Evolutionary conservation across 2,329 filamentous ascomycete genomes (phyloP), one percentile per base, ranked within the genome.

Genomic region (Trichophyton mentagrophytes): DNA sequence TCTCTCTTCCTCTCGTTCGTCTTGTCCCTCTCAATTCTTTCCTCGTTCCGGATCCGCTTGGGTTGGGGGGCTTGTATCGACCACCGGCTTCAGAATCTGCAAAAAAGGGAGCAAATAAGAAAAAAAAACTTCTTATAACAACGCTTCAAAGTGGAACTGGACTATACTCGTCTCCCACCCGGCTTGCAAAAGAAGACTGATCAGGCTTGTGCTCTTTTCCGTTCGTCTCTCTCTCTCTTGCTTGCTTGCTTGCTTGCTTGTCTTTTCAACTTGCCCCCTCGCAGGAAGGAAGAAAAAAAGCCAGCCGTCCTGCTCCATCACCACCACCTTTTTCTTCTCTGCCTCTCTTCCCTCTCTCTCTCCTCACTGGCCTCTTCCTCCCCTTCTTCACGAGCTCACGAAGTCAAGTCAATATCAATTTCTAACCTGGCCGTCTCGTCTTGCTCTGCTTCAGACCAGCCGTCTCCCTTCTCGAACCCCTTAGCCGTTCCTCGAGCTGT

Each of bases 1-100:
- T 58, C 49, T 63, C 58, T 61, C 59, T 60, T 62, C 66, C 67
- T 64, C 64, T 67, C 64, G 62, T 65, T 65, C 61, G 61, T 66
- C 62, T 60, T 61, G 40, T 60, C 58, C 53, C 57, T 64, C 62
- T 56, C 25, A 27, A 27, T 27, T 44, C 20, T 42, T 38, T 51
- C 56, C 11, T 42, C n/a, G 9, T 33, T 36, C 49, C 51, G 51
- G 59, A 58, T 53, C 47, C 47, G 30, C 57, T 49, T 47, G 60
- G 57, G 55, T 42, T 47, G 60, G 57, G 55, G 57, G 25, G 57
- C 40, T 61, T 61, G 62, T 58, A 58, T 58, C 57, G 62, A 57
- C 7, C 44, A 47, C 60, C 51, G 59, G 4, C 53, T 5, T 22
- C 53, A 36, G 30, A 49, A 53, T 53, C 47, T 53, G 47, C 47